Evolutionary conservation across 441 rosid genomes (phyloP).

Genomic region (Brassica balearica): DNA sequence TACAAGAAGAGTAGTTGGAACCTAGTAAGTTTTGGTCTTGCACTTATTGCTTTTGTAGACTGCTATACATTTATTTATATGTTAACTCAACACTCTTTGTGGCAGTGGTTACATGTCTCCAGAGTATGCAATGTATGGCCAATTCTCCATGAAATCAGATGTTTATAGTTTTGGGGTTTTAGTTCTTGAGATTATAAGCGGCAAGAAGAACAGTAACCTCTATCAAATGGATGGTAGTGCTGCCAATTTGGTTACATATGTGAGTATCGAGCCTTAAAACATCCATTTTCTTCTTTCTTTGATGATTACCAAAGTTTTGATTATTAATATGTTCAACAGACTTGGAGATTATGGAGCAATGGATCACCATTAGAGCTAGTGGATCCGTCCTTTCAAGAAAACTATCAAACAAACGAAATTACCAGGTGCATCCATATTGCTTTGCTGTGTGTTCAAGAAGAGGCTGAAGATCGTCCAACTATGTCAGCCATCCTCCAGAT

Average conservation of each 20-base stretch:
- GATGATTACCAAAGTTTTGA: background rate
- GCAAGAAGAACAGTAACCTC: constrained; percentile 13
- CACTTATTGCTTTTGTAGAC: background rate
- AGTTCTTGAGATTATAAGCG: constrained; percentile 33
- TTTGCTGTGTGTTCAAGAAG: constrained; percentile 48
- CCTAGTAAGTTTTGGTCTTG: constrained; percentile 7
- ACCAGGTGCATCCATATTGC: constrained; percentile 48
- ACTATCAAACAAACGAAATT: constrained; percentile 29
- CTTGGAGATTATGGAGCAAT: constrained; percentile 49
- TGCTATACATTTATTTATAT: background rate
- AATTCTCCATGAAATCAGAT: constrained; percentile 31
- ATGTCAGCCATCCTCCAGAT: constrained; percentile 35
- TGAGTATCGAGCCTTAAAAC: background rate
- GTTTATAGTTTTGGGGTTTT: constrained; percentile 34
- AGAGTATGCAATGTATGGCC: constrained; percentile 26
- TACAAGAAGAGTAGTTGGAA: constrained; percentile 12
- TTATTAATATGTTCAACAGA: constrained; percentile 23
- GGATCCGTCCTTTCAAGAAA: constrained; percentile 29
- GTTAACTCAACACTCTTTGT: background rate
- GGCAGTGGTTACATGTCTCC: constrained; percentile 22
- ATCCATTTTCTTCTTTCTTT: background rate
- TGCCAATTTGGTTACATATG: constrained; percentile 30
- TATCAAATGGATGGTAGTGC: constrained; percentile 2
- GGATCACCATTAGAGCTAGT: constrained; percentile 29
- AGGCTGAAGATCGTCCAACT: constrained; percentile 41